These are phyloP conservation scores for Phyllosticta paracitricarpa DNA, from an alignment of 2,329 filamentous ascomycete species.

Conservation along the genomic window DNA sequence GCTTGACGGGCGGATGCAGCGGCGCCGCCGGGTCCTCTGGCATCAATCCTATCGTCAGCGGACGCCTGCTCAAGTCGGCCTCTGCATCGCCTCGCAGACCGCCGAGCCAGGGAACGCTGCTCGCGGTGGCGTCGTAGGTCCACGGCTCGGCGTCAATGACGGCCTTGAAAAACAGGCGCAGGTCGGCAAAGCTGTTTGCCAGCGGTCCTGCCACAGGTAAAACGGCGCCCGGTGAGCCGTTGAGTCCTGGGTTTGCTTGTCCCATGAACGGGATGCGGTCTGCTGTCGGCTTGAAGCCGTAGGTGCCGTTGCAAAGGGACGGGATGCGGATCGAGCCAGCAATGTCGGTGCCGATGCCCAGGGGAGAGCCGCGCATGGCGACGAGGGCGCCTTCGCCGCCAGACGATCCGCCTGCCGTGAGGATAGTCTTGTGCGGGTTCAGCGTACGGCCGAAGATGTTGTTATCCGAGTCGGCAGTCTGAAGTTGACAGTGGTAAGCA, in stretches of 20 bases:
- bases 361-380: slow-evolving; percentile 40
- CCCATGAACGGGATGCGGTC: slow-evolving; percentile 31
- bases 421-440: slow-evolving; percentile 43
- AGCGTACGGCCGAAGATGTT: slow-evolving; percentile 43
- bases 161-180: slow-evolving; percentile 44
- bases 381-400: slow-evolving; percentile 49
- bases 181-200: slow-evolving; percentile 41
- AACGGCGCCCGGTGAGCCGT: slow-evolving; percentile 35
- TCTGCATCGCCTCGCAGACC: background rate
- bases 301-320: slow-evolving; percentile 5
- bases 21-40: slow-evolving; percentile 2
- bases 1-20: slow-evolving; percentile 11
- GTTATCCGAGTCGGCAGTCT: slow-evolving; percentile 36
- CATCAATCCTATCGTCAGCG: slow-evolving; percentile 1
- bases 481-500: background rate
- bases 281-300: slow-evolving; percentile 23
- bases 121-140: slow-evolving; percentile 32
- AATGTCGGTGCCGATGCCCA: slow-evolving; percentile 38
- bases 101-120: slow-evolving; percentile 38
- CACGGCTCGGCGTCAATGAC: slow-evolving; percentile 46
- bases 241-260: slow-evolving; percentile 30
- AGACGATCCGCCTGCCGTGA: slow-evolving; percentile 43
- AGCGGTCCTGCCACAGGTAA: slow-evolving; percentile 39
- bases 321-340: slow-evolving; percentile 12
- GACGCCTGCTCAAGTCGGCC: slow-evolving; percentile 5